Conservation (phyloP, 2,329 filamentous ascomycete genomes). For the Rosellinia necatrix region DNA sequence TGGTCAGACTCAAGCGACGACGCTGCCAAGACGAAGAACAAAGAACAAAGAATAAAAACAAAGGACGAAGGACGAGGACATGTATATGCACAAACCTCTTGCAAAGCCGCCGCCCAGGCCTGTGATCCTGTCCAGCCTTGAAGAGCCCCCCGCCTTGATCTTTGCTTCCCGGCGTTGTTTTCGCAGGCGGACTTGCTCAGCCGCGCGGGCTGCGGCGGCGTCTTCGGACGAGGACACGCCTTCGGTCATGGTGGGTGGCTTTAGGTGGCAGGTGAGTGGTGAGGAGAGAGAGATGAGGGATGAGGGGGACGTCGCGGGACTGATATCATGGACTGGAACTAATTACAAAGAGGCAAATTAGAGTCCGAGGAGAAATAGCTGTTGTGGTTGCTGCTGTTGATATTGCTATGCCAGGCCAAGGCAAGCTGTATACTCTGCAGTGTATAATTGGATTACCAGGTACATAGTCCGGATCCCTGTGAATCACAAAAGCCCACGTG, state of each 20-base stretch:
- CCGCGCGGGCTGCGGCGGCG: conserved; percentile 56
- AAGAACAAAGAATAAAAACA: background rate
- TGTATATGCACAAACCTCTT: conserved; percentile 44
- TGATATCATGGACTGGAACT: no score
- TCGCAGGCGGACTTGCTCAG: conserved; percentile 72
- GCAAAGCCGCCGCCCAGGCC: conserved; percentile 66
- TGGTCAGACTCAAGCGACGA: background rate
- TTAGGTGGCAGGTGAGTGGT: background rate
- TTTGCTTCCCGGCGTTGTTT: conserved; percentile 82
- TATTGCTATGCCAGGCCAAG: no score
- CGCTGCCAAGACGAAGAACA: background rate
- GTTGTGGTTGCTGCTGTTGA: no score
- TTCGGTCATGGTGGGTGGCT: conserved; percentile 35
- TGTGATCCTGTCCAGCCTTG: conserved; percentile 75
- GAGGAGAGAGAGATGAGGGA: background rate
- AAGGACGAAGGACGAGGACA: background rate
- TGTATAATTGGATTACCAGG: conserved; percentile 4
- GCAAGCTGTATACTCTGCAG: no score
- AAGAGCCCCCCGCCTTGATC: conserved; percentile 71
- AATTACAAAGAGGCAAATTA: background rate
- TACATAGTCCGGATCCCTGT: no score
- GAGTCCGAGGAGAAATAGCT: background rate
- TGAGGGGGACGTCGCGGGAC: no score
- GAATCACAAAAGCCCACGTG: conserved; percentile 17
- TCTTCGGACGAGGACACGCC: conserved; percentile 45